A percentile compares a stretch with the other conserved stretches of the same genome.
Conservation (phyloP, 441 rosid species). For the Populus trichocarpa region DNA sequence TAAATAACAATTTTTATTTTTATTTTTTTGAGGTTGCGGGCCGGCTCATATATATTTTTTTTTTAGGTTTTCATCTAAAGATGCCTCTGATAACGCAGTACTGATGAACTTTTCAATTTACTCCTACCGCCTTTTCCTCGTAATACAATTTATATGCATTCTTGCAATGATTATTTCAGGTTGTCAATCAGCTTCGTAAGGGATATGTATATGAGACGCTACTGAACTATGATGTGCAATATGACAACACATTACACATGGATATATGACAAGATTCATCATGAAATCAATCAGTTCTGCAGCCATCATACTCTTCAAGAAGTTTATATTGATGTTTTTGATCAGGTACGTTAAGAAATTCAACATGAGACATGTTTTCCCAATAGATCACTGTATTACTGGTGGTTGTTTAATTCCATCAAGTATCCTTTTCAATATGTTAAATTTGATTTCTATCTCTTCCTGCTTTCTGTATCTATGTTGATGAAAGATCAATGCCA, state of each 20-base stretch:
- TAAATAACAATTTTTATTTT: no score
- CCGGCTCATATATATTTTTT: neutral
- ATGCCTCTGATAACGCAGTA: slow-evolving; percentile 72
- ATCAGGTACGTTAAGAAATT: slow-evolving; percentile 50
- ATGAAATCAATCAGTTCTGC: slow-evolving; percentile 97
- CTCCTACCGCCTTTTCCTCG: slow-evolving; percentile 12
- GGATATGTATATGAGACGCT: slow-evolving; percentile 79
- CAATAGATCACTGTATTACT: neutral
- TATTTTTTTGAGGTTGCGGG: no score
- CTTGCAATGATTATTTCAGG: slow-evolving; percentile 37
- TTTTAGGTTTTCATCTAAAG: slow-evolving; percentile 30
- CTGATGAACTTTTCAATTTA: slow-evolving; percentile 77
- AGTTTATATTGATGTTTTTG: slow-evolving; percentile 92
- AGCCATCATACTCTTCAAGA: slow-evolving; percentile 88
- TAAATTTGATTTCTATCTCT: neutral
- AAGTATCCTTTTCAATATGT: neutral
- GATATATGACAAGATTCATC: slow-evolving; percentile 97
- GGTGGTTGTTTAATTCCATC: neutral
- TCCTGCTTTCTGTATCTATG: neutral
- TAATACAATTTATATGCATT: neutral
- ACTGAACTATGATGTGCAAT: slow-evolving; percentile 75
- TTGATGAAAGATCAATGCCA: slow-evolving; percentile 11
- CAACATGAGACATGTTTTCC: neutral
- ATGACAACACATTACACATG: slow-evolving; percentile 90
- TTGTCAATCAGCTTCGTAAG: slow-evolving; percentile 74